These are phyloP conservation scores for Neurospora intermedia DNA, from an alignment of 495 filamentous ascomycete species.

Conservation along the genomic window DNA sequence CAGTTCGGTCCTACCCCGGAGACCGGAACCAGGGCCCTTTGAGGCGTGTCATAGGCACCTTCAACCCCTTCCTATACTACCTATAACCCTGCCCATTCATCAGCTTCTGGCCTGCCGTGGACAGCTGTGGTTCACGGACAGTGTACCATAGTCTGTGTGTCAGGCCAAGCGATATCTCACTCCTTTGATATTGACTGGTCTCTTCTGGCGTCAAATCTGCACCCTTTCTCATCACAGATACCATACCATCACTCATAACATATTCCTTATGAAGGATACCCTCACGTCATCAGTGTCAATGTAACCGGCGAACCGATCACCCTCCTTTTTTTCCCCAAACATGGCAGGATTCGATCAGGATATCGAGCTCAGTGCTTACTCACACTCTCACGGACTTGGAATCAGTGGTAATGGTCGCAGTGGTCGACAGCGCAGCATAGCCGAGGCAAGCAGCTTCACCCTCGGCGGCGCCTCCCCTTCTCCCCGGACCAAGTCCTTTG, in stretches of 20 bases:
- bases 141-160: not conserved
- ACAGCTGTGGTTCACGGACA: not conserved
- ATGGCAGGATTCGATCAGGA: constrained; percentile 10
- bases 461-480: not conserved
- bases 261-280: not conserved
- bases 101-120: not conserved
- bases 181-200: not conserved
- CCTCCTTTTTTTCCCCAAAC: not conserved
- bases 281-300: not conserved
- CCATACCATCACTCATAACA: not conserved
- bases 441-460: constrained; percentile 12
- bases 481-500: not conserved
- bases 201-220: not conserved
- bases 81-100: not conserved
- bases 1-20: not conserved
- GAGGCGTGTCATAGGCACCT: not conserved
- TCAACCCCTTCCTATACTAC: not conserved
- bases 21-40: not conserved
- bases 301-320: not conserved
- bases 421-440: constrained; percentile 8
- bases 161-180: not conserved
- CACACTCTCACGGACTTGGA: not conserved
- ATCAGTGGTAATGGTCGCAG: constrained; percentile 1
- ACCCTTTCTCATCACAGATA: not conserved
- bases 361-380: constrained; percentile 16